Conservation (phyloP, 352 stramenopile species). For the Pythium volutum region DNA sequence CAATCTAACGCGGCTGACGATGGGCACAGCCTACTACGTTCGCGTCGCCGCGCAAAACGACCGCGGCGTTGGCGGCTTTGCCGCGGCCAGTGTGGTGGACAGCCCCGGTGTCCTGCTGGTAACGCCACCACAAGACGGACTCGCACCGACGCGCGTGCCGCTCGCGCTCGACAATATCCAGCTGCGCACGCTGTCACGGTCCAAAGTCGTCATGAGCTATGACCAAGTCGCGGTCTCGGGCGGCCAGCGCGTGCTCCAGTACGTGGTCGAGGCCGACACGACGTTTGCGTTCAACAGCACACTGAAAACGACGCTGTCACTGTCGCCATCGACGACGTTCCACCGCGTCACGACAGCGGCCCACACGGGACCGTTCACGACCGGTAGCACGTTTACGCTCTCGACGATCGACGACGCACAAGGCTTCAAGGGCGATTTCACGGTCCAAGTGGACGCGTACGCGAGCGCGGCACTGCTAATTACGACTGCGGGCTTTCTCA, state of each 20-base stretch:
- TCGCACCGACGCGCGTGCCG: constrained; percentile 52
- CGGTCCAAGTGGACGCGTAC: constrained; percentile 42
- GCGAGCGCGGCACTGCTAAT: constrained; percentile 36
- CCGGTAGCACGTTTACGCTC: constrained; percentile 64
- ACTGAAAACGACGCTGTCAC: constrained; percentile 14
- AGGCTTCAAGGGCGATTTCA: constrained; percentile 50
- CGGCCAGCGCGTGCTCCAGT: constrained; percentile 50
- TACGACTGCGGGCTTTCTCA: constrained; percentile 39
- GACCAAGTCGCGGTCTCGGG: constrained; percentile 61
- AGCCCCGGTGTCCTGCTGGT: too few species aligned
- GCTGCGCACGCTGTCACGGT: constrained; percentile 32
- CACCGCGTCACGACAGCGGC: constrained; percentile 68
- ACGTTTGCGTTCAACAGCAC: constrained; percentile 31
- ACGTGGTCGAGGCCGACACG: constrained; percentile 51
- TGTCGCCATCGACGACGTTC: constrained; percentile 39
- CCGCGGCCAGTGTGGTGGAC: constrained; percentile 20
- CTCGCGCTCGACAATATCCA: constrained; percentile 45
- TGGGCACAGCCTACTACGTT: constrained; percentile 67
- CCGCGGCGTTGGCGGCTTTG: constrained; percentile 71
- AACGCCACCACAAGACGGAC: constrained; percentile 1
- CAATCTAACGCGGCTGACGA: constrained; percentile 55
- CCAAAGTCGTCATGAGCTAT: constrained; percentile 48
- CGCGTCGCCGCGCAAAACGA: constrained; percentile 84
- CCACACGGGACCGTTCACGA: constrained; percentile 59
- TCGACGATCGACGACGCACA: constrained; percentile 37